Base-by-base conservation (phyloP, 371 early-diverging fungal species). In the Rhizomucor pusillus region DNA sequence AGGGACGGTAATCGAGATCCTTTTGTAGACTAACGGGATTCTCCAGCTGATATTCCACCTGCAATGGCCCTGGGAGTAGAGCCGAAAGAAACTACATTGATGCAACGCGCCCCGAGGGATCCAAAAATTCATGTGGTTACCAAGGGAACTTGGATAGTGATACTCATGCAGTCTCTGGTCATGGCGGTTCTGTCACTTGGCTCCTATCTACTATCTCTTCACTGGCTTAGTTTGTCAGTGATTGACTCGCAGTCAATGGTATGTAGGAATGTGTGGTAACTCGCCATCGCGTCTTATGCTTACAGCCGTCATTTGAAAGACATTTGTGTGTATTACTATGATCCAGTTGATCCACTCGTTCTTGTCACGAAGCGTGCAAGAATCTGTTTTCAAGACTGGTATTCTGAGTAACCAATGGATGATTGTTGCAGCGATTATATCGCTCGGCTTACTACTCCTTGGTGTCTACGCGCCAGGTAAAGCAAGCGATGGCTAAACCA, bases 311-410 rank as follows among this genome's bases (percentile, higher is more conserved):
- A 11, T 9, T 45, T 25, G 39, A 46, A 22, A 89, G 44, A 86
- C 92, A 10, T 95, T 92, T 69, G 67, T 81, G 9, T 73, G 80
- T 22, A 65, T 95, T 60, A 92, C 90, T 23, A 76, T 81, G 5
- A 72, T 92, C 60, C 94, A 94, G 69, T 75, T 95, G 20, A 63
- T 81, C 25, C 91, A 94, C 63, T 80, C 85, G 1, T 94, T 95
- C 66, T 59, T 89, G 23, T 88, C 91, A 11, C 75, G 92, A 18
- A 85, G 86, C 41, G 71, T 92, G 34, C 69, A 73, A 11, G 62
- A 71, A 16, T 87, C 88, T 43, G 62, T 92, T n/a, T 87, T 94
- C 69, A 65, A 50, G 13, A 86, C 81, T 2, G 90, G 89, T 13
- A 45, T 95, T 16, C 54, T 76, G 18, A 81, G 81, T 16, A 95